Conservation (phyloP, 768 basidiomycete species). For the Kwoniella pini region DNA sequence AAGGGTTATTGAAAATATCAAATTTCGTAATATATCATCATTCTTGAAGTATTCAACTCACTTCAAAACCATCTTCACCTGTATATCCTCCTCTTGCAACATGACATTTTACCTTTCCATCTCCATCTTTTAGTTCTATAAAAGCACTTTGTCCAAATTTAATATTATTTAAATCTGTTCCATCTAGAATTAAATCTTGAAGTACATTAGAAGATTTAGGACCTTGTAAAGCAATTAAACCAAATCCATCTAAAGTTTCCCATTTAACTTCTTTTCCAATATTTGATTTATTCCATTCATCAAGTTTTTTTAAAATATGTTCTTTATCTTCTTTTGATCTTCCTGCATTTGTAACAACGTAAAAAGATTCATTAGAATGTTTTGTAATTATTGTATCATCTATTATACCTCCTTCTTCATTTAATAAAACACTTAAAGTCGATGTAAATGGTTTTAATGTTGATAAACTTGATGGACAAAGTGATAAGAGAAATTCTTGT, state of each 20-base stretch:
- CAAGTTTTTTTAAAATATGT: conserved; percentile 70
- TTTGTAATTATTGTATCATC: conserved; percentile 82
- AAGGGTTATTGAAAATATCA: too few species aligned
- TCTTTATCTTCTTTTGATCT: conserved; percentile 75
- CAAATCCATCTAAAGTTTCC: conserved; percentile 79
- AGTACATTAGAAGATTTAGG: conserved; percentile 79
- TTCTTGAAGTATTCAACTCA: too few species aligned
- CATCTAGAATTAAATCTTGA: conserved; percentile 61
- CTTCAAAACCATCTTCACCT: conserved; percentile 98
- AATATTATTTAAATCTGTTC: conserved; percentile 60
- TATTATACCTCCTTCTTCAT: conserved; percentile 87
- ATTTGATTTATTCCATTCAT: conserved; percentile 69
- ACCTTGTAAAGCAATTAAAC: conserved; percentile 88
- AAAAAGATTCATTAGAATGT: conserved; percentile 72
- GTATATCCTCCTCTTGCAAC: conserved; percentile 95
- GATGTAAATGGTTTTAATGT: conserved; percentile 71
- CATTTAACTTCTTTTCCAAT: conserved; percentile 69
- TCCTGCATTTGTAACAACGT: conserved; percentile 96
- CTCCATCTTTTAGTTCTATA: conserved; percentile 63
- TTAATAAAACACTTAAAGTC: conserved; percentile 84
- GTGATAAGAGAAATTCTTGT: conserved; percentile 79
- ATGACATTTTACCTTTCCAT: conserved; percentile 76
- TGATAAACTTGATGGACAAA: conserved; percentile 80
- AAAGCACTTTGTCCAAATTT: conserved; percentile 84
- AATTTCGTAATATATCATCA: too few species aligned